Conservation (phyloP, 2,329 filamentous ascomycete species). For the Stemphylium vesicarium region DNA sequence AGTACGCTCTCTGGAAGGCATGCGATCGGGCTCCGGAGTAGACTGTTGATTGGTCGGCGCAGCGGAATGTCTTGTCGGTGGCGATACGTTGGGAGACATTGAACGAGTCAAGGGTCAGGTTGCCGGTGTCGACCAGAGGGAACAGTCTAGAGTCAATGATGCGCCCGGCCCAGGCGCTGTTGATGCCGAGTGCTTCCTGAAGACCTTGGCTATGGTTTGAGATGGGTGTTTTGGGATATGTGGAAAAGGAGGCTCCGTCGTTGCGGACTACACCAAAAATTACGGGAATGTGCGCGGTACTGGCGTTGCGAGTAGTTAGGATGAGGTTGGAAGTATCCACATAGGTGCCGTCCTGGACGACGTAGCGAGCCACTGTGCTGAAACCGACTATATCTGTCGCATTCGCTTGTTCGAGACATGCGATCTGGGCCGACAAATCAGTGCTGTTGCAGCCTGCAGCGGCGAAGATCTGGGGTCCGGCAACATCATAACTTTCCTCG, state of each 20-base stretch:
- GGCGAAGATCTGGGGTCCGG: constrained; percentile 59
- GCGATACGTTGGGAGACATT: constrained; percentile 62
- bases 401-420: constrained; percentile 60
- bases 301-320: constrained; percentile 51
- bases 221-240: constrained; percentile 55
- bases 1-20: constrained; percentile 60
- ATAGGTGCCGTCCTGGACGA: constrained; percentile 65
- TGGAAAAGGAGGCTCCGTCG: constrained; percentile 63
- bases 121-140: constrained; percentile 56
- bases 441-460: constrained; percentile 60
- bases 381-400: constrained; percentile 51
- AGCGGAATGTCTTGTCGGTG: constrained; percentile 66
- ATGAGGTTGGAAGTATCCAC: constrained; percentile 59
- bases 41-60: constrained; percentile 65
- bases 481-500: constrained; percentile 56
- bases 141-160: constrained; percentile 56
- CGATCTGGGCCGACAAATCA: constrained; percentile 55
- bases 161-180: constrained; percentile 45
- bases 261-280: constrained; percentile 64
- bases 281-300: constrained; percentile 58
- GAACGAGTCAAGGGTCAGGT: constrained; percentile 62
- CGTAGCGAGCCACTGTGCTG: constrained; percentile 56
- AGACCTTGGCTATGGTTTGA: constrained; percentile 53
- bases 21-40: constrained; percentile 56
- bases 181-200: constrained; percentile 55